A percentile compares a stretch with the other conserved stretches of the same genome.
phyloP scores from a whole-genome alignment of 208 protist genomes.

The Crithidia brevicula region DNA sequence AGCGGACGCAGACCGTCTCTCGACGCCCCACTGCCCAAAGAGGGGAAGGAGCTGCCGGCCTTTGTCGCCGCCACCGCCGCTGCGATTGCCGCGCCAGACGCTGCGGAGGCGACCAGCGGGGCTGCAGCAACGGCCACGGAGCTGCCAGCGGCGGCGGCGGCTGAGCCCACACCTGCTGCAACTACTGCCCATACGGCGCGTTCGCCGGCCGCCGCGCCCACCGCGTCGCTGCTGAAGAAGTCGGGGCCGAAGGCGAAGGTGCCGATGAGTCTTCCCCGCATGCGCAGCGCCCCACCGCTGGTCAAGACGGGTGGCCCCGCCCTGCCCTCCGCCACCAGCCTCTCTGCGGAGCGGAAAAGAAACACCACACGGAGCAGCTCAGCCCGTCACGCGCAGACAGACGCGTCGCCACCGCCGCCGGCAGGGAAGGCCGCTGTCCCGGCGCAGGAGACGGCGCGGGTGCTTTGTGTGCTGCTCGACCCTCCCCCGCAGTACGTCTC shows the following conservation, averaged over 20 bases:
- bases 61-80: background rate
- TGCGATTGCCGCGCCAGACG: background rate
- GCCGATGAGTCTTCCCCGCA: conserved; percentile 6
- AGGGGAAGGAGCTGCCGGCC: background rate
- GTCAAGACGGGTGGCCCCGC: too few species aligned
- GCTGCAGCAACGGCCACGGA: background rate
- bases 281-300: conserved; percentile 11
- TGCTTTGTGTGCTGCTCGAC: conserved; percentile 73
- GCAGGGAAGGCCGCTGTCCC: background rate
- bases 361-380: background rate
- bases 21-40: background rate
- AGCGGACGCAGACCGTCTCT: conserved; percentile 34
- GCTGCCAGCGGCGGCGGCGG: background rate
- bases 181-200: background rate
- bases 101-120: background rate
- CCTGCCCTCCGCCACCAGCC: too few species aligned
- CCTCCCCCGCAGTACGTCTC: conserved; percentile 63
- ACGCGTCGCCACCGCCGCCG: background rate
- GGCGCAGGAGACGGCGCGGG: conserved; percentile 43
- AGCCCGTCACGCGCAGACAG: background rate
- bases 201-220: background rate
- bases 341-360: background rate
- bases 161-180: background rate
- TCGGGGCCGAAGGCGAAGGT: background rate
- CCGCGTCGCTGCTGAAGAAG: background rate